Evolutionary conservation across 192 early-diverging fungal species (phyloP).

Genomic region (Backusella parvicylindrica): DNA sequence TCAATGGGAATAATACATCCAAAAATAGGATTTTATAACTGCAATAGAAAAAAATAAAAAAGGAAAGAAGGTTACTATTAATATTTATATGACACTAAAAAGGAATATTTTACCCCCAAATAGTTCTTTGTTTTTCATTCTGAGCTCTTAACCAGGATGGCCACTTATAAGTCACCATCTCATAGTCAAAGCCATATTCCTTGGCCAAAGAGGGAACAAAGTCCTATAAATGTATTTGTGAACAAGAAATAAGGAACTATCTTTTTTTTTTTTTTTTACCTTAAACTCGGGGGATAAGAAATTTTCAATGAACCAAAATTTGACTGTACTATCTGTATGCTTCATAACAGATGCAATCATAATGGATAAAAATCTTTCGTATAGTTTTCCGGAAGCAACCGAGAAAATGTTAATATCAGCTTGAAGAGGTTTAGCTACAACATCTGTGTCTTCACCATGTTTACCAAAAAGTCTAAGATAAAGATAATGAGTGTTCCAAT

Average conservation of each 20-base stretch:
- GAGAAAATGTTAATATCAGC: conserved; percentile 93
- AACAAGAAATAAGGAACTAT: not conserved
- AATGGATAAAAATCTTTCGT: conserved; percentile 95
- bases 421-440: conserved; percentile 31
- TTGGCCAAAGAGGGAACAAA: conserved; percentile 89
- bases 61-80: not conserved
- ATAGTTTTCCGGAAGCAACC: conserved; percentile 96
- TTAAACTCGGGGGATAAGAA: conserved; percentile 97
- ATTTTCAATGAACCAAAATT: conserved; percentile 99
- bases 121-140: conserved; percentile 93
- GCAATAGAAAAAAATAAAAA: not conserved
- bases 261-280: conserved; percentile 31
- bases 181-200: conserved; percentile 87
- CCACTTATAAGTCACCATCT: conserved; percentile 98
- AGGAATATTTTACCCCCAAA: conserved; percentile 71
- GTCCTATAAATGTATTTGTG: too few relatives aligned
- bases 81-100: not conserved
- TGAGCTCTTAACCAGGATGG: conserved; percentile 92
- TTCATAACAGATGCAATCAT: conserved; percentile 94
- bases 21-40: conserved; percentile 97
- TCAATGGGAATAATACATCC: conserved; percentile 94
- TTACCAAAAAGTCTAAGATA: conserved; percentile 19
- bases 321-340: conserved; percentile 85
- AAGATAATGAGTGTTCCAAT: conserved; percentile 20
- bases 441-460: not conserved